Conservation (phyloP, 345 rosid species). For the Ceriops tagal region DNA sequence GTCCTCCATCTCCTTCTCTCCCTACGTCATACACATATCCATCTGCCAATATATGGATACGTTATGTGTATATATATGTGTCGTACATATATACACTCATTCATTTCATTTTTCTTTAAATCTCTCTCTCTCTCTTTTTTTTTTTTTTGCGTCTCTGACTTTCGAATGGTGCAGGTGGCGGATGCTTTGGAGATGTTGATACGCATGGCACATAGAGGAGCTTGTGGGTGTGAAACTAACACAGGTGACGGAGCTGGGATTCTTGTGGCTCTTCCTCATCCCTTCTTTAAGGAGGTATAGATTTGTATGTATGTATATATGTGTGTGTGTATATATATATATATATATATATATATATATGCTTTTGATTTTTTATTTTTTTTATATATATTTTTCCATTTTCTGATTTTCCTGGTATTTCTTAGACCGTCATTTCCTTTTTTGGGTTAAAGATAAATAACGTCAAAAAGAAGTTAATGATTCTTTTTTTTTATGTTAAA, state of each 20-base stretch:
- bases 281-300: conserved; percentile 64
- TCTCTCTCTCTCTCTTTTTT: conserved; percentile 6
- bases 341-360: background rate
- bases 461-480: too few species aligned
- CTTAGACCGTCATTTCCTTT: too few species aligned
- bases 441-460: too few species aligned
- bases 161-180: conserved; percentile 42
- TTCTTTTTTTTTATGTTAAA: too few species aligned
- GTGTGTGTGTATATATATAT: background rate
- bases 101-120: background rate
- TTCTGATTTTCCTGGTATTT: too few species aligned
- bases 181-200: conserved; percentile 96
- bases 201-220: conserved; percentile 96
- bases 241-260: conserved; percentile 99
- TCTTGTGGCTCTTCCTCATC: conserved; percentile 84
- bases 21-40: background rate
- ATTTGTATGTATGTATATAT: too few species aligned
- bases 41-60: background rate
- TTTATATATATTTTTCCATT: background rate
- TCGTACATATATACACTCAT: background rate
- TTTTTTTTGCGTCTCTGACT: background rate
- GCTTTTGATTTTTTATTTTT: background rate
- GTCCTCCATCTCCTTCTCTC: background rate
- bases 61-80: background rate
- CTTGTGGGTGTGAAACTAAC: conserved; percentile 96